Evolutionary conservation across 225 moss, liverwort and hornwort species (phyloP), one percentile per base, ranked within the genome.

Genomic region (Pseudisothecium myosuroides): DNA sequence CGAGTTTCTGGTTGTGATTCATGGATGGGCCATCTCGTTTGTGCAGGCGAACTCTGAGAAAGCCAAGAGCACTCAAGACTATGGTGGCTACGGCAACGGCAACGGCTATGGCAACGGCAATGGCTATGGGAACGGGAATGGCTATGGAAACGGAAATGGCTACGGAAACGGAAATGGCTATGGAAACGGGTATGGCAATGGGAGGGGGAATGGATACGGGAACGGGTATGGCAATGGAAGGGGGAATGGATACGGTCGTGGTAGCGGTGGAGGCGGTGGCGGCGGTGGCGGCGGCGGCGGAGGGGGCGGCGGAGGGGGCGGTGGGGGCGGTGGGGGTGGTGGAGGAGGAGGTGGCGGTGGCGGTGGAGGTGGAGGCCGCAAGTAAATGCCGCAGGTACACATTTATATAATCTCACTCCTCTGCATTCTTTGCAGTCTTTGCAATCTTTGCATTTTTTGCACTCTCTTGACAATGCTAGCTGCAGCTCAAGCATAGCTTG

Each of bases 251-350:
- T 11, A 45, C 16, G 47, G 22, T 5, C 36, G 77, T 2, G 77
- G 78, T 24, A 6, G 77, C 9, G 77, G 76, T 1, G 49, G 34
- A 4, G 50, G 76, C 5, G 72, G 43, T 10, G 43, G 72, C 0
- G 45, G 75, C 0, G 75, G 75, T 0, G 50, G 76, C 0, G 32
- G 50, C 0, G 77, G 77, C 0, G 78, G 78, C 0, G 55, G 77
- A 0, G 54, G 77, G 0, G 55, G 77, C 0, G 78, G 55, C 0
- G 78, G 78, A 0, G 78, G 78, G 0, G 77, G 77, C 0, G 77
- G 77, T 0, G 77, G 77, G 0, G 77, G 77, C 0, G 78, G 78
- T 0, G 77, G 77, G 0, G 77, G 77, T 0, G 77, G 77, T 0
- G 77, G 37, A 0, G 77, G 50, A 0, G 78, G 37, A 0, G 78